phyloP scores from a whole-genome alignment of 768 basidiomycete species.

The Lactarius psammicola region DNA sequence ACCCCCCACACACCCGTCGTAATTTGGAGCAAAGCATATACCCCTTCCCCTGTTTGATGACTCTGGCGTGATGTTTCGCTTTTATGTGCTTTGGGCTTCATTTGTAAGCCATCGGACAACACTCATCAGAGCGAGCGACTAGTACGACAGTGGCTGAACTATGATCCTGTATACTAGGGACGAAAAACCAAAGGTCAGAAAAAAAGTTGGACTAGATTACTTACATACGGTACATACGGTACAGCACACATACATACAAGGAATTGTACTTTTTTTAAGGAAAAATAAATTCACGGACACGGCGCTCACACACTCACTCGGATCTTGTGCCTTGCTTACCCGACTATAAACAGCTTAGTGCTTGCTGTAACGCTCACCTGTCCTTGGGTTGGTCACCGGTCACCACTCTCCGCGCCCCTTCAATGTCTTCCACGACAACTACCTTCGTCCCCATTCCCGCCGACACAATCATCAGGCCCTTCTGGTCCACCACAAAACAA shows the following conservation, averaged over 20 bases:
- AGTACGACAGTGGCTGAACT: constrained; percentile 20
- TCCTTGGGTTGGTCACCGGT: neutral
- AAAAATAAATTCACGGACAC: neutral
- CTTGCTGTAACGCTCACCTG: neutral
- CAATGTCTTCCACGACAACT: constrained; percentile 19
- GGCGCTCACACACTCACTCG: neutral
- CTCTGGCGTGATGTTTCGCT: constrained; percentile 24
- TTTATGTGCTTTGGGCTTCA: constrained; percentile 13
- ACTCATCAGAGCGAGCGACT: constrained; percentile 7
- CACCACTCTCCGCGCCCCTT: neutral
- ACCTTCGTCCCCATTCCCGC: neutral
- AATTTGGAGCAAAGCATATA: constrained; percentile 26
- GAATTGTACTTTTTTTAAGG: constrained; percentile 2
- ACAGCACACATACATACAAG: neutral
- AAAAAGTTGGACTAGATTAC: constrained; percentile 3
- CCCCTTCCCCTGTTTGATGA: constrained; percentile 15
- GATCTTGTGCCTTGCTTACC: neutral
- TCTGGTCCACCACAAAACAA: neutral
- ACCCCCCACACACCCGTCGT: constrained; percentile 11
- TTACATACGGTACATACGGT: neutral
- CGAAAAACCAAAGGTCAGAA: neutral
- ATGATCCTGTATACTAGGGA: constrained; percentile 18
- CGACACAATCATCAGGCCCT: neutral
- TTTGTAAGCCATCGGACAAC: constrained; percentile 18
- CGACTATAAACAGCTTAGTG: neutral